Percentiles rank a stretch among this genome's conserved stretches.
These are phyloP conservation scores for Coprinopsis sp. DNA, from an alignment of 768 basidiomycete species.

Conservation along the genomic window DNA sequence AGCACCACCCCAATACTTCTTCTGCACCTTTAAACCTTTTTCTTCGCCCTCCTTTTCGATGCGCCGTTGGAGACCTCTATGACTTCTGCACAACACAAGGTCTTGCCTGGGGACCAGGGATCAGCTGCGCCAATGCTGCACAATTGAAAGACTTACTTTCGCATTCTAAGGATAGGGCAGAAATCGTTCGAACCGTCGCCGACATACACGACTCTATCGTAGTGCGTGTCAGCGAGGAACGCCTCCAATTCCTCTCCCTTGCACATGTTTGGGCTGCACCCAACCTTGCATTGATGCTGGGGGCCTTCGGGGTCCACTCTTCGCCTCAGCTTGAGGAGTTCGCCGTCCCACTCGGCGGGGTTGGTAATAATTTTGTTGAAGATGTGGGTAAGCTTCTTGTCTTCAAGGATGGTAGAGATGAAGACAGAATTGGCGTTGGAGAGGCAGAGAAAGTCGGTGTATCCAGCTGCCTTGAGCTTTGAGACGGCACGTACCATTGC, in stretches of 20 bases:
- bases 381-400: conserved; percentile 64
- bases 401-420: conserved; percentile 86
- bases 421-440: conserved; percentile 94
- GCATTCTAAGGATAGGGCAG: conserved; percentile 81
- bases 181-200: conserved; percentile 97
- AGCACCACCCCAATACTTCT: conserved; percentile 87
- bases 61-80: conserved; percentile 73
- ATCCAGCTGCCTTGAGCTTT: conserved; percentile 58
- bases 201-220: conserved; percentile 80
- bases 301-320: conserved; percentile 70
- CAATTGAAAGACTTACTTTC: conserved; percentile 44
- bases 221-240: conserved; percentile 61
- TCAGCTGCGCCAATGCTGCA: neutral
- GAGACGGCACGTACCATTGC: conserved; percentile 93
- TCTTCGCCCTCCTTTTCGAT: conserved; percentile 66
- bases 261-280: conserved; percentile 97
- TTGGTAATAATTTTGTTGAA: conserved; percentile 91
- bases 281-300: conserved; percentile 80
- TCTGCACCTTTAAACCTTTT: conserved; percentile 62
- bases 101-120: conserved; percentile 57
- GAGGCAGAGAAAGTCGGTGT: conserved; percentile 83
- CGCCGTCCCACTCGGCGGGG: conserved; percentile 79
- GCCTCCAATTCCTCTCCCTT: conserved; percentile 95
- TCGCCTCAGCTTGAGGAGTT: conserved; percentile 71
- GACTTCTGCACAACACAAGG: conserved; percentile 70